Evolutionary conservation across 306 rosid genomes (phyloP), one percentile per base, ranked within the genome.

Genomic region (Cicer chorassanicum): DNA sequence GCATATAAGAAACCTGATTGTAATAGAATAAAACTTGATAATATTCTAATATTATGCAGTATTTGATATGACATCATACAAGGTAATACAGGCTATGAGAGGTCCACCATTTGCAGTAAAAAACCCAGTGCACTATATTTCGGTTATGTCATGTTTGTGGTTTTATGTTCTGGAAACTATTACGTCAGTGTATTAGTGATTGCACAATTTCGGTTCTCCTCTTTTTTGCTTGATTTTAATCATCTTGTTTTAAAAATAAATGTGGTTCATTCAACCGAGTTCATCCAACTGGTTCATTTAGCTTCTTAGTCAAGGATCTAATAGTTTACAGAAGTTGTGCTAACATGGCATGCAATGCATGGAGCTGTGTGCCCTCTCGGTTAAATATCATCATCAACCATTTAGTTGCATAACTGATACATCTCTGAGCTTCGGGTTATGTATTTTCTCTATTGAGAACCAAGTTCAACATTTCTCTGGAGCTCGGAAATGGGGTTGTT

Each of bases 331-430:
- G 29, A 63, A 39, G 68, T 15, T 63, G 29, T 14, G 48, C 68
- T 63, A 14, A 39, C 48, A 39, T 39, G 68, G n/a, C 68, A 11
- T 63, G 21, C n/a, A 8, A 14, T 13, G 12, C 48, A n/a, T 63
- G 13, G 68, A 59, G 29, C 13, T 63, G 68, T 63, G 68, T n/a
- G 8, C 46, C 21, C 24, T 62, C 68, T 39, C n/a, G 46, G 68
- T 38, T 10, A 57, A 57, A 8, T 57, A 9, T 21, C 3, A 3
- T 55, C 62, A 55, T 55, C 39, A 55, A 55, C 61, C 1, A 5
- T 55, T 55, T 18, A 55, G 36, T 55, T 55, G 5, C 29, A 9
- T 55, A 16, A 55, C 29, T 18, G 12, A 55, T 1, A 19, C 36
- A 55, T 55, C 12, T 55, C 38, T 11, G 64, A 57, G 41, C 40